phyloP scores from a whole-genome alignment of 345 rosid species.

The Microthlaspi erraticum region DNA sequence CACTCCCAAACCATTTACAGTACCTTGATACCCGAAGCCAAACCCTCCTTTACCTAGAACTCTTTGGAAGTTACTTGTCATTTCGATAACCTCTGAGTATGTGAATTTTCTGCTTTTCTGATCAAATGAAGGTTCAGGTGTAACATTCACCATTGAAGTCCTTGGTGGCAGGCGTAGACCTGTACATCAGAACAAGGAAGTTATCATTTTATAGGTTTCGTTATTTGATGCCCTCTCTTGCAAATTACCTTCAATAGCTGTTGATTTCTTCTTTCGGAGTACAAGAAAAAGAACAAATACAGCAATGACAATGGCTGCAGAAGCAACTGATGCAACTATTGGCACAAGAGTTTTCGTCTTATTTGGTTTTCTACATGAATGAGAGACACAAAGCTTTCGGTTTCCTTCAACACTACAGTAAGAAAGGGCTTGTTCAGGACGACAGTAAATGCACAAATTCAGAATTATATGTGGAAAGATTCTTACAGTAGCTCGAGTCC shows the following conservation, averaged over 20 bases:
- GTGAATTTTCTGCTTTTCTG: constrained; percentile 24
- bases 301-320: constrained; percentile 9
- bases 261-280: constrained; percentile 15
- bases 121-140: not conserved
- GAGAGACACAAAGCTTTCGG: constrained; percentile 12
- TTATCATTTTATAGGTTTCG: not conserved
- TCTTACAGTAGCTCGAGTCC: constrained; percentile 28
- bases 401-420: constrained; percentile 22
- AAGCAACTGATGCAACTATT: constrained; percentile 27
- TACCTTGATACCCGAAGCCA: constrained; percentile 49
- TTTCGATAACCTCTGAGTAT: constrained; percentile 36
- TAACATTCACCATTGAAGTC: not conserved
- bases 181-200: not conserved
- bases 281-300: constrained; percentile 4
- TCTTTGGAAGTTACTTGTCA: constrained; percentile 47
- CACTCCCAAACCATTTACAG: constrained; percentile 41
- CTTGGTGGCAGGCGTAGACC: not conserved
- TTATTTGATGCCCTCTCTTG: not conserved
- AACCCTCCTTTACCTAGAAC: constrained; percentile 56
- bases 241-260: not conserved
- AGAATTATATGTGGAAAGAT: not conserved
- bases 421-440: not conserved
- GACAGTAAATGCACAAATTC: not conserved
- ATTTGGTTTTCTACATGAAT: not conserved
- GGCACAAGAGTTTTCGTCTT: not conserved